Base-by-base conservation (phyloP, 352 stramenopile genomes). In the Discostella stelligera region DNA sequence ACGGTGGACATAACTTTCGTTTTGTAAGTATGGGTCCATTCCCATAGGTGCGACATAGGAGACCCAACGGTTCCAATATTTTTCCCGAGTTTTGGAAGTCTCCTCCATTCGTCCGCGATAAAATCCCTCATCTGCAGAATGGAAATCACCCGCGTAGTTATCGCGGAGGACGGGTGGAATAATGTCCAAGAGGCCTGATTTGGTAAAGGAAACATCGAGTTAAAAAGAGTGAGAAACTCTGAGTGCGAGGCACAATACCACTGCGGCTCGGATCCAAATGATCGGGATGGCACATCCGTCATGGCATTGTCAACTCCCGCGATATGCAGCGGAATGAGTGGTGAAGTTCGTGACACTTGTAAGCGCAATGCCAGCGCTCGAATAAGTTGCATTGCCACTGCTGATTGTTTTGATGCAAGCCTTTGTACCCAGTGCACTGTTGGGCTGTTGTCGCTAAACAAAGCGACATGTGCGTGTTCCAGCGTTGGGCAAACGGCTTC, bases 211-310 rank as follows among this genome's bases (percentile, higher is more conserved):
- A 59, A 59, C 3, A 1, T 39, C 0, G 6, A 27, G 9, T 25
- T 32, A 9, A 59, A 59, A 5, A 59, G n/a, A 3, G 20, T 59
- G 52, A 59, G 52, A 18, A 59, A 39, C 5, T 25, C 52, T 37
- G 5, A 10, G n/a, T 30, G 3, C 1, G n/a, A 16, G 5, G 0
- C 0, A 39, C 52, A 59, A 16, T 13, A 2, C 52, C 52, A 59
- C 2, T 23, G 11, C 0, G n/a, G n/a, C 11, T 59, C 18, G 30
- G 50, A 64, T 11, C 63, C 75, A 27, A 70, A 80, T 0, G 71
- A 80, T 13, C 63, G 37, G 25, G 66, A 80, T 0, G 66, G 66
- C n/a, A 78, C 73, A 41, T 84, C 71, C 0, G 64, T 65, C 9
- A 83, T 58, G 1, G 21, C 44, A 64, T 83, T 83, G 4, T 37